phyloP scores from a whole-genome alignment of 2,329 filamentous ascomycete genomes.

The Fusarium xylarioides region DNA sequence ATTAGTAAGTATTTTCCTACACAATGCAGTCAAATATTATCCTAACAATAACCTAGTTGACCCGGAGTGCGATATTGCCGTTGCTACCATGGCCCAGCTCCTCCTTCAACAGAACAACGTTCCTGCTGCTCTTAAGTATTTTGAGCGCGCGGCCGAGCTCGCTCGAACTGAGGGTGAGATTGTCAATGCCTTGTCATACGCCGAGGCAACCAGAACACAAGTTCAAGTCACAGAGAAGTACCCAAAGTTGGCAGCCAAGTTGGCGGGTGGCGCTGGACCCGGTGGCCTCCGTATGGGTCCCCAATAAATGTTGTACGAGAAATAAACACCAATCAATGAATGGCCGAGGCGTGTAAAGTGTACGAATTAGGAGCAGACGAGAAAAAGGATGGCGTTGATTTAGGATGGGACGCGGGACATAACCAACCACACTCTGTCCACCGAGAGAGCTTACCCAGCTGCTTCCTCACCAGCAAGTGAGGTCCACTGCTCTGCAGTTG shows the following conservation, averaged over 20 bases:
- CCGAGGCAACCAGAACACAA: constrained; percentile 95
- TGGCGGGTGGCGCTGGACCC: constrained; percentile 55
- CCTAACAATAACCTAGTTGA: constrained; percentile 73
- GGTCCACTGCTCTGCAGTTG: constrained; percentile 41
- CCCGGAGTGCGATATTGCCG: constrained; percentile 97
- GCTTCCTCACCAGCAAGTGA: constrained; percentile 38
- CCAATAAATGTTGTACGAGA: constrained; percentile 41
- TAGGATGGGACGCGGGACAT: constrained; percentile 26
- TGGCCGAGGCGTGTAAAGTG: constrained; percentile 41
- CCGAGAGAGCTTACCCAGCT: constrained; percentile 25
- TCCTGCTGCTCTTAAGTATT: constrained; percentile 92
- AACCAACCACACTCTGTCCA: constrained; percentile 21
- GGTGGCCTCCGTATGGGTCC: constrained; percentile 51
- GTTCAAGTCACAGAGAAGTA: constrained; percentile 91
- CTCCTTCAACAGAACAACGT: constrained; percentile 98
- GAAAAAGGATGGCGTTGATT: constrained; percentile 33
- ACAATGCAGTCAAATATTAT: neutral
- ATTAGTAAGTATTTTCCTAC: constrained; percentile 75
- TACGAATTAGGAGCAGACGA: constrained; percentile 40
- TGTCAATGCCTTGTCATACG: constrained; percentile 94
- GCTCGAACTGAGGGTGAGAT: constrained; percentile 95
- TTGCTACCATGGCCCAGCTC: constrained; percentile 97
- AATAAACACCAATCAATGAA: constrained; percentile 25
- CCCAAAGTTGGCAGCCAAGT: constrained; percentile 77
- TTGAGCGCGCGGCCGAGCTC: constrained; percentile 94